These are phyloP conservation scores for Coemansia furcata DNA, from an alignment of 192 early-diverging fungal genomes.

Conservation along the genomic window DNA sequence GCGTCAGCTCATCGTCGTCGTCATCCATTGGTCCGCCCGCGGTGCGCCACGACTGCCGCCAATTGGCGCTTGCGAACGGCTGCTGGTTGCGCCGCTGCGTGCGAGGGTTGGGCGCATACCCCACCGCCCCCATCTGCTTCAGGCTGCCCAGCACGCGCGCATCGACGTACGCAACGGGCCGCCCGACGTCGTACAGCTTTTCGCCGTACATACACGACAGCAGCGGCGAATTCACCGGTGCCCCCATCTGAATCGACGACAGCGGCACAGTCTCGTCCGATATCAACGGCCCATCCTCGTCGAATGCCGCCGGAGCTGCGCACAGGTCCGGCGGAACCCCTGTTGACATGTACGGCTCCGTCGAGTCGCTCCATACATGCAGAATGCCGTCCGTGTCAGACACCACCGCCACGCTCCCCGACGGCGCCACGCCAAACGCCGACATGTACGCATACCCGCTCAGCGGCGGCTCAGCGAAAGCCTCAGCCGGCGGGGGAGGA, in stretches of 20 bases:
- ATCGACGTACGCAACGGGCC: slow-evolving; percentile 71
- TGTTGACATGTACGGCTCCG: slow-evolving; percentile 60
- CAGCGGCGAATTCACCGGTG: slow-evolving; percentile 72
- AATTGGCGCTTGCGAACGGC: slow-evolving; percentile 19
- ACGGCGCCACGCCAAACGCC: slow-evolving; percentile 73
- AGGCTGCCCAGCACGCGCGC: slow-evolving; percentile 71
- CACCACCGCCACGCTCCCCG: slow-evolving; percentile 74
- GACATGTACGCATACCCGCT: slow-evolving; percentile 63
- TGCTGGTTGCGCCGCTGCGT: slow-evolving; percentile 75
- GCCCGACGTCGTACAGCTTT: slow-evolving; percentile 68
- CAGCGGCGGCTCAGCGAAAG: slow-evolving; percentile 35
- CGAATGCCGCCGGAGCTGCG: neutral
- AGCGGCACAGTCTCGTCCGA: slow-evolving; percentile 60
- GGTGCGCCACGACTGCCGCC: slow-evolving; percentile 27
- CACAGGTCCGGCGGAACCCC: slow-evolving; percentile 4
- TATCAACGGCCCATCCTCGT: slow-evolving; percentile 7
- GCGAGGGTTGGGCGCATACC: slow-evolving; percentile 87
- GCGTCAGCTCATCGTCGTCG: slow-evolving; percentile 45
- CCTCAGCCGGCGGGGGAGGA: neutral
- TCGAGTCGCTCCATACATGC: slow-evolving; percentile 73
- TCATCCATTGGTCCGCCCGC: slow-evolving; percentile 12
- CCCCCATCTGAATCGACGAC: slow-evolving; percentile 69
- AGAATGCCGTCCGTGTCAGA: slow-evolving; percentile 76
- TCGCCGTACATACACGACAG: slow-evolving; percentile 75
- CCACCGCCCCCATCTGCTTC: slow-evolving; percentile 91